These are phyloP conservation scores for Scedosporium dehoogii DNA, from an alignment of 2,329 filamentous ascomycete genomes.

Conservation along the genomic window DNA sequence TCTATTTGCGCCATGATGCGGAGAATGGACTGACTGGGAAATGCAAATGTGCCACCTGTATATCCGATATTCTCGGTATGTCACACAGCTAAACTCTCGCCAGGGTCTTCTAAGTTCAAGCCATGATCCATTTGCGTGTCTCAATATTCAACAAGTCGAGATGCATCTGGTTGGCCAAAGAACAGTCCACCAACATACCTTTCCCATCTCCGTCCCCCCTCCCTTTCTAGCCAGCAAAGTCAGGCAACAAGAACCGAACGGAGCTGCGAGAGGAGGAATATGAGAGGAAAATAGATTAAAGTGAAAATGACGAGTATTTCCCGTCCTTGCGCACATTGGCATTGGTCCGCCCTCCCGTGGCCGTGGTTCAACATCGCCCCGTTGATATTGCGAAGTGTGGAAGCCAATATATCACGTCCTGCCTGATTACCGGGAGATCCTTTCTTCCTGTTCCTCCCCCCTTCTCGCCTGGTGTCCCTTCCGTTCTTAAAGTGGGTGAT, in stretches of 20 bases:
- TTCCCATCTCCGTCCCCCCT: too few relatives aligned
- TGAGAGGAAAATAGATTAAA: neutral
- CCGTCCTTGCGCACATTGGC: neutral
- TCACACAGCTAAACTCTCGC: too few relatives aligned
- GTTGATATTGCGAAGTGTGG: neutral
- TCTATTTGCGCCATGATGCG: too few relatives aligned
- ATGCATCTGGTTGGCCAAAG: too few relatives aligned
- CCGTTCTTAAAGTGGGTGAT: neutral
- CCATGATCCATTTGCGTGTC: too few relatives aligned
- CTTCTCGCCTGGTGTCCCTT: neutral
- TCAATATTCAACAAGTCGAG: too few relatives aligned
- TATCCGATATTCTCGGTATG: too few relatives aligned
- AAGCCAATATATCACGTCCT: neutral
- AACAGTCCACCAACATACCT: too few relatives aligned
- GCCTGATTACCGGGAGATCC: conserved; percentile 1
- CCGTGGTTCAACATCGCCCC: neutral
- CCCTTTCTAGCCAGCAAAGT: neutral
- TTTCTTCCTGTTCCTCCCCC: neutral
- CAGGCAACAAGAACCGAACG: neutral
- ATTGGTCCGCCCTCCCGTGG: neutral
- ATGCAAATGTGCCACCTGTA: too few relatives aligned
- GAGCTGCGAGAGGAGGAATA: too few relatives aligned
- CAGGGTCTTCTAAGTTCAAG: too few relatives aligned
- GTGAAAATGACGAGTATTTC: neutral
- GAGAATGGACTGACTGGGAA: too few relatives aligned